Evolutionary conservation across 2,329 filamentous ascomycete genomes (phyloP).

Genomic region (Thielaviopsis ethacetica): DNA sequence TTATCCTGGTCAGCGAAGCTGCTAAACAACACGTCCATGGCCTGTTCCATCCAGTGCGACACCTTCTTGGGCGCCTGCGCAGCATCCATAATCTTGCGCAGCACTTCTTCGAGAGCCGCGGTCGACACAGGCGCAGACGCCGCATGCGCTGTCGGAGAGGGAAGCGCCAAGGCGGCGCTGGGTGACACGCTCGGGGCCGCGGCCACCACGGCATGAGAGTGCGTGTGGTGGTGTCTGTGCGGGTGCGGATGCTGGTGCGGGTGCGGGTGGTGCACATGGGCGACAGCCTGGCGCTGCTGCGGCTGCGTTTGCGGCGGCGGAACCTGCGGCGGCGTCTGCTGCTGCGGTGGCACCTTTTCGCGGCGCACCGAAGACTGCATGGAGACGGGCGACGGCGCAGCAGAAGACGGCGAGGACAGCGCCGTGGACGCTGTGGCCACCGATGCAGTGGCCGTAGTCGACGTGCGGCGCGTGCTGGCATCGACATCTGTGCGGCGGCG

Average conservation of each 20-base stretch:
- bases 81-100: constrained; percentile 23
- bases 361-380: not conserved
- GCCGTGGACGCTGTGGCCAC: too few relatives aligned
- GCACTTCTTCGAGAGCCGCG: constrained; percentile 17
- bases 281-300: not conserved
- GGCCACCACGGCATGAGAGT: not conserved
- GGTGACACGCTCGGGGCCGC: not conserved
- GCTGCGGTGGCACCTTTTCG: not conserved
- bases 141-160: not conserved
- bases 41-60: constrained; percentile 38
- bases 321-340: not conserved
- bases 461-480: not conserved
- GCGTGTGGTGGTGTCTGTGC: not conserved
- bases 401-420: not conserved
- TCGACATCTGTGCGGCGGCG: not conserved
- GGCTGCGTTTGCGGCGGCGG: not conserved
- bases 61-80: constrained; percentile 16
- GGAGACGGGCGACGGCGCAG: not conserved
- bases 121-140: not conserved
- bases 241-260: not conserved
- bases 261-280: not conserved
- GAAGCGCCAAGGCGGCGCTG: not conserved
- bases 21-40: constrained; percentile 41
- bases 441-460: not conserved
- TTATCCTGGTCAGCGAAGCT: constrained; percentile 41